These are phyloP conservation scores for Colletotrichum sp. DNA, from an alignment of 2,329 filamentous ascomycete genomes.

Conservation along the genomic window DNA sequence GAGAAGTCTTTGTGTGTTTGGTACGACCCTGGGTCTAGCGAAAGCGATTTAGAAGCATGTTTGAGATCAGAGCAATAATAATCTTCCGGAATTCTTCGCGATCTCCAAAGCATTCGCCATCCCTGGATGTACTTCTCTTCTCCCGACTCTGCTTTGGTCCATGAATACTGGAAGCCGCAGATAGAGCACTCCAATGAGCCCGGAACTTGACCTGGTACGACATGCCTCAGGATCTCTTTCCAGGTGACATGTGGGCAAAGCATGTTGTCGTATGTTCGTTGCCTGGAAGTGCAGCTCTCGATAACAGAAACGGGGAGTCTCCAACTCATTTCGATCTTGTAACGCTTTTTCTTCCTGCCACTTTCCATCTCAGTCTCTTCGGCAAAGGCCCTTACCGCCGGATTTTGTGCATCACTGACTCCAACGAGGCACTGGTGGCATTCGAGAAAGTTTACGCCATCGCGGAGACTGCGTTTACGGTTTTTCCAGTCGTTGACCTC, in stretches of 20 bases:
- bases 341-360: fast-evolving
- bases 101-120: neutral
- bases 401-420: neutral
- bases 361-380: neutral
- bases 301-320: neutral
- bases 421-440: neutral
- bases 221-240: neutral
- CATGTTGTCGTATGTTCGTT: neutral
- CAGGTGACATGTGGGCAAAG: neutral
- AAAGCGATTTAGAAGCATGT: neutral
- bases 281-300: neutral
- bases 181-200: neutral
- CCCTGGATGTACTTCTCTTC: neutral
- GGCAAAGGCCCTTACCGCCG: neutral
- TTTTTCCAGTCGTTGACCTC: neutral
- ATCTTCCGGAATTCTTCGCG: neutral
- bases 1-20: neutral
- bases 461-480: fast-evolving
- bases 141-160: neutral
- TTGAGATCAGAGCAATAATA: neutral
- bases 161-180: neutral
- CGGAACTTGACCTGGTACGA: neutral
- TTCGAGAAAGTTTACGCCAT: neutral
- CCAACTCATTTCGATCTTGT: neutral
- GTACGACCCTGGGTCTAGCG: neutral